phyloP scores from a whole-genome alignment of 441 rosid species.

The Viola pubescens region DNA sequence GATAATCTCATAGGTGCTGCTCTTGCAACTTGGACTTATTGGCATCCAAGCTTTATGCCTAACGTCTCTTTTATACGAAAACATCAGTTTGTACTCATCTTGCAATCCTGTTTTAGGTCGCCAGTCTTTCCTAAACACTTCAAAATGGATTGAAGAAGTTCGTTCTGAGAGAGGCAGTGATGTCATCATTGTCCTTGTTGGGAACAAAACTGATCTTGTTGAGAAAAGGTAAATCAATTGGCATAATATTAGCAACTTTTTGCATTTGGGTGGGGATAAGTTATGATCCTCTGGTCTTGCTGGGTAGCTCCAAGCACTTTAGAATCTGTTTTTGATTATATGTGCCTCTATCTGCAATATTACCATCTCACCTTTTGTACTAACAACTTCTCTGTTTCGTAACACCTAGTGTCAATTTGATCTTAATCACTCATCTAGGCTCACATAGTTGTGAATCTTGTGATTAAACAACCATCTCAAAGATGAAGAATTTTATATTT shows the following conservation, averaged over 20 bases:
- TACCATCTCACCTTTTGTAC: too few species aligned
- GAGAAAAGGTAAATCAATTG: conserved; percentile 56
- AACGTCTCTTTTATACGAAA: neutral
- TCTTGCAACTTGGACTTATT: neutral
- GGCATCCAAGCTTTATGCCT: neutral
- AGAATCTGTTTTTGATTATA: too few species aligned
- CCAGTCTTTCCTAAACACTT: conserved; percentile 71
- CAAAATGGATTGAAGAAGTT: conserved; percentile 87
- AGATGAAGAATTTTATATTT: neutral
- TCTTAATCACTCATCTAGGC: neutral
- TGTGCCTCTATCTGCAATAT: too few species aligned
- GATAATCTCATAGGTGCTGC: neutral
- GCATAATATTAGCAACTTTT: neutral
- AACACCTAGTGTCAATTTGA: neutral
- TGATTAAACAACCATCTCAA: neutral
- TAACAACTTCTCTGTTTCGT: neutral
- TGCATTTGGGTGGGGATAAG: neutral
- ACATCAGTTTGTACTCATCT: too few species aligned
- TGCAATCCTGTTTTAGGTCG: conserved; percentile 34
- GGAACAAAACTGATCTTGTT: conserved; percentile 86
- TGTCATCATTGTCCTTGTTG: conserved; percentile 81
- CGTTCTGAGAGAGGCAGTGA: conserved; percentile 87
- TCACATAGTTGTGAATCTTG: neutral
- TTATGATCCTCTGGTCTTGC: neutral
- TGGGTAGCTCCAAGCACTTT: too few species aligned